Base-by-base conservation (phyloP, 495 filamentous ascomycete genomes). In the Parathielavia hyrcaniae region DNA sequence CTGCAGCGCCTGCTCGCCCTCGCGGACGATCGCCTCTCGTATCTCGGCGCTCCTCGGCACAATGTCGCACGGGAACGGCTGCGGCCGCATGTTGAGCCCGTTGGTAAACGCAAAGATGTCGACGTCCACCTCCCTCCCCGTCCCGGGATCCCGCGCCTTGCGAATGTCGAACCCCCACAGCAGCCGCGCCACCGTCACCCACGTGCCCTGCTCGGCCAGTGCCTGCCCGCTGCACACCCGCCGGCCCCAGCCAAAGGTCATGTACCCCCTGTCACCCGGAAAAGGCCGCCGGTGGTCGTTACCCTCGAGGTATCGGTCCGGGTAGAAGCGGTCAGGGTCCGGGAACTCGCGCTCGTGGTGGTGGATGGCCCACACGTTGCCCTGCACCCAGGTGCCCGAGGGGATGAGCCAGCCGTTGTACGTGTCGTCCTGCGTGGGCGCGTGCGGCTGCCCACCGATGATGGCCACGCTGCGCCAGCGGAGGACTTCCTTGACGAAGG, bases 351-450 rank as follows among this genome's bases (percentile, higher is more conserved):
- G 75, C 49, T 83, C 78, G 65, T 85, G 76, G 56, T 81, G 77
- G 61, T 86, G 82, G 51, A 87, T 84, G 2, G 82, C 82, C 83
- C 83, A 85, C 2, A 81, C 75, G 58, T 86, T 85, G 4, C 82
- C 83, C 50, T 84, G 73, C 6, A 86, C 73, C 67, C 81, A 83
- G 32, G 80, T 74, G 1, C 77, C 80, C 9, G 76, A 70, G 3
- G 78, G 79, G 17, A 82, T 81, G 16, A 75, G 68, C 64, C 72
- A 79, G 20, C 78, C 79, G 22, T 78, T 76, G 63, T 85, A 87
- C 7, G 69, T 67, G 58, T 86, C 81, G 47, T 83, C 81, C 47
- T 80, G 73, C 0, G 81, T 85, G 4, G 76, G 79, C 3, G 81
- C 78, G 64, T 87, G 82, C 16, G 83, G 83, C 57, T 82, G 82